Evolutionary conservation across 2,329 filamentous ascomycete genomes (phyloP), one percentile per base, ranked within the genome.

Genomic region (Hortaea werneckii): DNA sequence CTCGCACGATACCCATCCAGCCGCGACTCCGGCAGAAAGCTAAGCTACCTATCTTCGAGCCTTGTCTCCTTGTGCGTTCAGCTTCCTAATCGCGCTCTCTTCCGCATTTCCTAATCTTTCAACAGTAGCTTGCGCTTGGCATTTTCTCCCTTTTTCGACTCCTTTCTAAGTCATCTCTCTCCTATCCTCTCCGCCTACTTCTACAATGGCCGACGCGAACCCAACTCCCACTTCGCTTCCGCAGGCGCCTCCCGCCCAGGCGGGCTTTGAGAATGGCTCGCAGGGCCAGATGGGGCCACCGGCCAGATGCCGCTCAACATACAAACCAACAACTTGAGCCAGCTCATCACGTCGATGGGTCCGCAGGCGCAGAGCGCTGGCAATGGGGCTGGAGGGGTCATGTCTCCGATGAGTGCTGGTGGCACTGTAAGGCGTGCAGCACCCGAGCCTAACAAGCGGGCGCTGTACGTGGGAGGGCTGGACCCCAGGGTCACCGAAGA

Each of bases 401-500:
- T 92, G 76, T 95, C 92, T 45, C 89, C 92, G 8, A 84, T 82
- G 61, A 88, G 83, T 59, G 82, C 82, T 50, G 85, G 82, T 50
- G 83, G 83, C 52, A 92, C 87, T 63, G 80, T 85, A 44, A 85
- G 92, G 59, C 88, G 92, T 64, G 85, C 89, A 50, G 92, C 92
- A 43, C 92, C 92, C 46, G 92, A 98, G 74, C 92, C 92, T 53
- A 98, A 98, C 75, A 98, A 98, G 79, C 81, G 92, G 63, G 92
- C 92, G 47, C 74, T 98, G 51, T 98, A 98, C 62, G 87, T 98
- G 48, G 92, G 92, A 53, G 92, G 92, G 45, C 74, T 98, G 57
- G 92, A 98, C 66, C 87, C 89, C 59, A 80, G 92, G 55, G 90
- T 96, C 52, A 95, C 90, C 29, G 90, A 96, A 69, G 90, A 96